Base-by-base conservation (phyloP, 768 basidiomycete species). In the Obba rivulosa region DNA sequence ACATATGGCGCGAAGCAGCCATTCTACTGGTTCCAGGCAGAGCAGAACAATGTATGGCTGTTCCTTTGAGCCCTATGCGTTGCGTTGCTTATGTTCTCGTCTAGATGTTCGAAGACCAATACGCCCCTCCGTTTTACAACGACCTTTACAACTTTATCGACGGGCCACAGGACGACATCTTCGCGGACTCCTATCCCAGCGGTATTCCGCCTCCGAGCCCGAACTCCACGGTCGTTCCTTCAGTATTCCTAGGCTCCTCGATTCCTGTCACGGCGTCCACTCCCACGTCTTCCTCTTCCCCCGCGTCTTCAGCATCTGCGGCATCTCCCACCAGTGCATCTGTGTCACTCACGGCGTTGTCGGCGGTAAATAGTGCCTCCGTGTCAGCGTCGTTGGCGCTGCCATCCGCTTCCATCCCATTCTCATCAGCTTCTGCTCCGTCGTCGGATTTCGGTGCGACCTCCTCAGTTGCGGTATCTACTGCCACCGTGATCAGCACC, bases 151-250 rank as follows among this genome's bases (percentile, higher is more conserved):
- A 83, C 58, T 90, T 86, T 64, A 49, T 53, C 9, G 80, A 90
- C 58, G 87, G 88, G 8, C 69, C 85, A 0, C 88, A 92, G 61
- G 60, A 76, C 45, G 85, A 88, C 61, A 87, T 88, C 51, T 87
- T 89, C 62, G 65, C 70, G 43, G 74, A 80, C 59, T 82, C 74
- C 2, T 82, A 83, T 55, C 60, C 62, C 3, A 24, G 45, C 34
- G 61, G 61, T 35, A 45, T 47, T 45, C 41, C 67, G 8, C 39
- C 52, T 21, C 63, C 63, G 3, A 57, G 57, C 41, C 57, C 60
- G 8, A 57, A 61, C 39, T 51, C 51, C 43, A 64, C 63, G 2
- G 46, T 52, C 20, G 50, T 65, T 16, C 63, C 63, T n/a, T 57
- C 53, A 1, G 55, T 58, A 5, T 49, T 57, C 14, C 48, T 60